Conservation (phyloP, 768 basidiomycete genomes). For the Neoboletus magnificus region DNA sequence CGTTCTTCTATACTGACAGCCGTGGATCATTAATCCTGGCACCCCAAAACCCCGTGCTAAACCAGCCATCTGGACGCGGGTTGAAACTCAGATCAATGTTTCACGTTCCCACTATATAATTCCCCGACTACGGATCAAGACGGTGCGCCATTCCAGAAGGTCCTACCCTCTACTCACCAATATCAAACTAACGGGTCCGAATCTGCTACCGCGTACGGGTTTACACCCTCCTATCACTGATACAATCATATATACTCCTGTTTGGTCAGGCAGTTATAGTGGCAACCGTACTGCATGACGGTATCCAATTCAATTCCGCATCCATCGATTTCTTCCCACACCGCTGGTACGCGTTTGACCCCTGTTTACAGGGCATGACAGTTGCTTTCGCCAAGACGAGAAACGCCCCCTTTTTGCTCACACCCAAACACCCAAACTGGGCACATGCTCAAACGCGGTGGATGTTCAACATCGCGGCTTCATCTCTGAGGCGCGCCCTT, state of each 20-base stretch:
- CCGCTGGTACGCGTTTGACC: not conserved
- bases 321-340: not conserved
- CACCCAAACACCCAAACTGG: too few relatives aligned
- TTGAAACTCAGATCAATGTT: constrained; percentile 8
- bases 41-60: not conserved
- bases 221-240: not conserved
- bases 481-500: too few relatives aligned
- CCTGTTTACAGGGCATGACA: too few relatives aligned
- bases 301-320: not conserved
- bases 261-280: not conserved
- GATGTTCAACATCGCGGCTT: too few relatives aligned
- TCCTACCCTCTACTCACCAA: not conserved
- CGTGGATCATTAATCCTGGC: not conserved
- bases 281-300: not conserved
- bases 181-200: too few relatives aligned
- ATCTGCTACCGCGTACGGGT: not conserved
- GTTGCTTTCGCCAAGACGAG: too few relatives aligned
- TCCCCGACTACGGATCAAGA: not conserved
- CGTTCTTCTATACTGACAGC: not conserved
- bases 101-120: too few relatives aligned
- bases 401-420: too few relatives aligned
- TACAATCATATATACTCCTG: not conserved
- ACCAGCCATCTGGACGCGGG: not conserved
- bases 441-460: too few relatives aligned
- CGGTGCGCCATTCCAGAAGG: not conserved